Conservation (phyloP, 2,329 filamentous ascomycete species). For the Fusarium hostae region DNA sequence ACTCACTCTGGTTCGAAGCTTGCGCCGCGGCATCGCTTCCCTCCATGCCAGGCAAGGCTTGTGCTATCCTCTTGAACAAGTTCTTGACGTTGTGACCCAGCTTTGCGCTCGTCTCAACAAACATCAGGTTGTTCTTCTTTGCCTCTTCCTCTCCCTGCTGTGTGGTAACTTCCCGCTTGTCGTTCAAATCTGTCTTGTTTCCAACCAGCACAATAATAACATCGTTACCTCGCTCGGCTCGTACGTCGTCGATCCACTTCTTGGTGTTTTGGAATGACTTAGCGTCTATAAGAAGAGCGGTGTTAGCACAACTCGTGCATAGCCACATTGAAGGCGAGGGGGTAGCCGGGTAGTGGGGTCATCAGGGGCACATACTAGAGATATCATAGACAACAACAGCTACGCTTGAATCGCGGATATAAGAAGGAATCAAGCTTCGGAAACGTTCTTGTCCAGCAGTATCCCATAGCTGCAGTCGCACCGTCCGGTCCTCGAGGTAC, state of each 20-base stretch:
- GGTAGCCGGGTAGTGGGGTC: slow-evolving; percentile 34
- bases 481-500: slow-evolving; percentile 98
- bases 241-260: slow-evolving; percentile 99
- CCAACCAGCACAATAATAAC: slow-evolving; percentile 98
- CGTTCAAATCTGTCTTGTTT: slow-evolving; percentile 99
- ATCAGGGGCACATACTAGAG: slow-evolving; percentile 69
- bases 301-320: slow-evolving; percentile 37
- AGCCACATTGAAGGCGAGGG: slow-evolving; percentile 19
- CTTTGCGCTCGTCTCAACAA: slow-evolving; percentile 98
- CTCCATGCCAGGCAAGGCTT: slow-evolving; percentile 97
- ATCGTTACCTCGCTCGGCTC: slow-evolving; percentile 95
- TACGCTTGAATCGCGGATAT: slow-evolving; percentile 97
- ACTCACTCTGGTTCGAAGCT: slow-evolving; percentile 80
- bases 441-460: slow-evolving; percentile 98
- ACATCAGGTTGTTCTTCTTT: slow-evolving; percentile 98
- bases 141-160: slow-evolving; percentile 97
- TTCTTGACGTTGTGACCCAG: slow-evolving; percentile 98
- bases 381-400: slow-evolving; percentile 99
- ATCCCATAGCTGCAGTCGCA: slow-evolving; percentile 97
- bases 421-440: slow-evolving; percentile 95
- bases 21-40: slow-evolving; percentile 83
- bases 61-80: slow-evolving; percentile 96
- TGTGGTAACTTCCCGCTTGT: slow-evolving; percentile 97
- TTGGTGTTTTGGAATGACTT: slow-evolving; percentile 99
- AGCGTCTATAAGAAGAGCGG: slow-evolving; percentile 65